phyloP scores from a whole-genome alignment of 2,329 filamentous ascomycete genomes.

The Hirsutella minnesotensis region DNA sequence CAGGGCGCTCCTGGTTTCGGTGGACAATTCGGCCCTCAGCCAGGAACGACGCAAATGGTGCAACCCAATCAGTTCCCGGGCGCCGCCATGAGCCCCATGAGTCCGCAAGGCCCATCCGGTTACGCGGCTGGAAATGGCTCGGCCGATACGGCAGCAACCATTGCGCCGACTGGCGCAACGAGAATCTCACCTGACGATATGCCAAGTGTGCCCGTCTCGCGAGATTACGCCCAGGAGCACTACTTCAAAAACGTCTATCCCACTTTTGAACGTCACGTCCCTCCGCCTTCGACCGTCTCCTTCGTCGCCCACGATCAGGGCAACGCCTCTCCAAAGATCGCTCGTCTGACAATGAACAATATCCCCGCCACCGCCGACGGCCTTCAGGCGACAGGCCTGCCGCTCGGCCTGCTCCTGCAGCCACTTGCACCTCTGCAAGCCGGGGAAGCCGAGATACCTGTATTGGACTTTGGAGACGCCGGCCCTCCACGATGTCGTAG shows the following conservation, averaged over 20 bases:
- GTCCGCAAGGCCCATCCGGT: slow-evolving; percentile 13
- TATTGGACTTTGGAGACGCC: slow-evolving; percentile 85
- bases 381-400: slow-evolving; percentile 67
- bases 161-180: slow-evolving; percentile 19
- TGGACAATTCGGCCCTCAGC: slow-evolving; percentile 29
- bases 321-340: slow-evolving; percentile 90
- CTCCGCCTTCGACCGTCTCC: slow-evolving; percentile 76
- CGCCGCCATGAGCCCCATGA: slow-evolving; percentile 24
- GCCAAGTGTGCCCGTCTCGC: slow-evolving; percentile 76
- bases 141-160: slow-evolving; percentile 18
- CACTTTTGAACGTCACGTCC: slow-evolving; percentile 88
- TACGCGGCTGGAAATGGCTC: slow-evolving; percentile 11
- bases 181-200: slow-evolving; percentile 85
- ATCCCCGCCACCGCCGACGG: slow-evolving; percentile 77
- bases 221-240: slow-evolving; percentile 71
- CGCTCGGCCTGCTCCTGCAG: slow-evolving; percentile 79
- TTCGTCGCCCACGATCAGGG: slow-evolving; percentile 95
- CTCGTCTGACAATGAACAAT: slow-evolving; percentile 83
- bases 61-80: slow-evolving; percentile 47
- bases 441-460: slow-evolving; percentile 77
- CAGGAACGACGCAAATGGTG: slow-evolving; percentile 24
- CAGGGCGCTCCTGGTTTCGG: slow-evolving; percentile 19
- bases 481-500: slow-evolving; percentile 86
- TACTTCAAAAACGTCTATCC: slow-evolving; percentile 84
- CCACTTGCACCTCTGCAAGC: slow-evolving; percentile 73